Conservation (phyloP, 2,329 filamentous ascomycete species). For the Moelleriella libera region DNA sequence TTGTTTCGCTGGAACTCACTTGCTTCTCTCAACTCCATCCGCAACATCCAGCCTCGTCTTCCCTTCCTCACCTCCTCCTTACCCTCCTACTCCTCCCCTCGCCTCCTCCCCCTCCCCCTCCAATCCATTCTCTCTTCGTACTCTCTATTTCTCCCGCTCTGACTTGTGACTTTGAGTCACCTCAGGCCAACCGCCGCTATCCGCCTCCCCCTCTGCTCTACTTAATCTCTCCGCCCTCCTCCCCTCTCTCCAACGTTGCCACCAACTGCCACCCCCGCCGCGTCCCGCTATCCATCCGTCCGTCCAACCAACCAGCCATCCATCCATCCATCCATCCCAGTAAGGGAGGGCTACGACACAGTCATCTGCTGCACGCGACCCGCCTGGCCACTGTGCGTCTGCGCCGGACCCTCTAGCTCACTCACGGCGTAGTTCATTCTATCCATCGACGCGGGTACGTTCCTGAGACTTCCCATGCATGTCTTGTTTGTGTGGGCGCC, state of each 20-base stretch:
- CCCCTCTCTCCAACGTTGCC: neutral
- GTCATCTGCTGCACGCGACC: neutral
- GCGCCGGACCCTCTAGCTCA: neutral
- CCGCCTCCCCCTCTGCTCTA: neutral
- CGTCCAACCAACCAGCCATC: neutral
- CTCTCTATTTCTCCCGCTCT: neutral
- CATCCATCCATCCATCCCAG: neutral
- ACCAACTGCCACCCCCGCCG: constrained; percentile 1
- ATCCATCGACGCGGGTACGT: no score
- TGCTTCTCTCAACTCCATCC: constrained; percentile 2
- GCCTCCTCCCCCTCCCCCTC: constrained; percentile 1
- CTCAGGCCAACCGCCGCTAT: neutral
- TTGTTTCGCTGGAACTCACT: neutral
- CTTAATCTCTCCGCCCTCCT: constrained; percentile 1
- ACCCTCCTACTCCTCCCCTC: constrained; percentile 1
- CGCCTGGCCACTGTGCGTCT: neutral
- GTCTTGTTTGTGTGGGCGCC: no score
- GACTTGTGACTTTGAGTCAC: neutral
- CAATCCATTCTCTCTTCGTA: neutral
- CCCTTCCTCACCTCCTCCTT: neutral
- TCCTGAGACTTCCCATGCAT: no score
- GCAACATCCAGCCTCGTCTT: constrained; percentile 2
- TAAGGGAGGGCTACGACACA: neutral
- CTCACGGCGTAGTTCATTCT: neutral
- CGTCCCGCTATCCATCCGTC: constrained; percentile 2